Evolutionary conservation across 306 rosid species (phyloP).

Genomic region (Bauhinia variegata): DNA sequence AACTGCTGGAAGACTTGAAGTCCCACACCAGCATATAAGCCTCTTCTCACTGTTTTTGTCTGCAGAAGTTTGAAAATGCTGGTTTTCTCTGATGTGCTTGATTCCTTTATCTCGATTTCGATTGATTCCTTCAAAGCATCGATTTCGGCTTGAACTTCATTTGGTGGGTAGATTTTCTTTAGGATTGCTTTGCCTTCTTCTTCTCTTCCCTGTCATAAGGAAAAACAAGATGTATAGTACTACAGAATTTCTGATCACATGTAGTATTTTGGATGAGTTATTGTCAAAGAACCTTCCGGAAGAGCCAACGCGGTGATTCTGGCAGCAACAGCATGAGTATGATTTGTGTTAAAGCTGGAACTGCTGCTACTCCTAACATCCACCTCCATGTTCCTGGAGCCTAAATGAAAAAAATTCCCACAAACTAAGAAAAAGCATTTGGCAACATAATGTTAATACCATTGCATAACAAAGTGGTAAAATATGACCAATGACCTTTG

Average conservation of each 20-base stretch:
- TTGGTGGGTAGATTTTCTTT: slow-evolving; percentile 45
- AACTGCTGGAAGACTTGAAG: slow-evolving; percentile 67
- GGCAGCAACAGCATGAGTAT: slow-evolving; percentile 55
- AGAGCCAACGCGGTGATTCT: slow-evolving; percentile 76
- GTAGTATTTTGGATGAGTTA: neutral
- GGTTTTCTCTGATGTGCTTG: slow-evolving; percentile 24
- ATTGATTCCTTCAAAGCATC: slow-evolving; percentile 51
- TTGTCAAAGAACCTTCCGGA: slow-evolving; percentile 49
- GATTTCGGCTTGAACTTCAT: slow-evolving; percentile 50
- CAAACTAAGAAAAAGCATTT: too few species aligned
- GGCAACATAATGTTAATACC: too few species aligned
- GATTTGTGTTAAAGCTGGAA: slow-evolving; percentile 57
- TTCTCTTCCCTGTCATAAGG: slow-evolving; percentile 44
- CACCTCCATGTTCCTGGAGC: slow-evolving; percentile 69
- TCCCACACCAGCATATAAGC: slow-evolving; percentile 60
- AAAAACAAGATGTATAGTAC: neutral
- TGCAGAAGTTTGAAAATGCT: slow-evolving; percentile 35
- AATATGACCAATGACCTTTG: too few species aligned
- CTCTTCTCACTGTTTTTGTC: slow-evolving; percentile 59
- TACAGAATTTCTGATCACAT: neutral
- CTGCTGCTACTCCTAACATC: slow-evolving; percentile 76
- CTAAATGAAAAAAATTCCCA: too few species aligned
- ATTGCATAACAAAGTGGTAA: too few species aligned
- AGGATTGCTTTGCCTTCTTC: slow-evolving; percentile 56
- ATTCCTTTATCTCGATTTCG: slow-evolving; percentile 37